phyloP scores from a whole-genome alignment of 2,329 filamentous ascomycete species.

The Hymenoscyphus salicellus region DNA sequence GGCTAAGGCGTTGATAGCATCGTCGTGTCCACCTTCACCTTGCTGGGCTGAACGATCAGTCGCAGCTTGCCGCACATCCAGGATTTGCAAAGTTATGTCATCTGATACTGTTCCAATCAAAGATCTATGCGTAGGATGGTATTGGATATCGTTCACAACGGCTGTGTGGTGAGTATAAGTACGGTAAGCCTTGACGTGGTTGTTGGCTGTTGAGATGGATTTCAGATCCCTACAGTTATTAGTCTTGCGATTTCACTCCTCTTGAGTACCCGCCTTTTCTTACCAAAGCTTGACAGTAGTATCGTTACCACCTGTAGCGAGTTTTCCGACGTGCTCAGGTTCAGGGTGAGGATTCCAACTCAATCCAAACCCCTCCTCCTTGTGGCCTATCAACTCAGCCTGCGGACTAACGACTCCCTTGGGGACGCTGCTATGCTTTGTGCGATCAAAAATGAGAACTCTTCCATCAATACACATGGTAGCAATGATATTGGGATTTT shows the following conservation, averaged over 20 bases:
- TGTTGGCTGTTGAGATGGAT: slow-evolving; percentile 67
- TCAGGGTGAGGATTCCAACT: slow-evolving; percentile 77
- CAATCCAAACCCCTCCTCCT: slow-evolving; percentile 84
- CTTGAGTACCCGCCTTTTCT: slow-evolving; percentile 27
- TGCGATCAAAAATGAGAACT: slow-evolving; percentile 91
- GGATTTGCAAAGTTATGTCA: slow-evolving; percentile 86
- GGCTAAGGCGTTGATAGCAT: slow-evolving; percentile 92
- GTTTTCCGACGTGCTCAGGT: slow-evolving; percentile 56
- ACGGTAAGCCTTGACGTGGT: slow-evolving; percentile 65
- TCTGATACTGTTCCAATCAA: slow-evolving; percentile 94
- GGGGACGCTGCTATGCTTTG: slow-evolving; percentile 82
- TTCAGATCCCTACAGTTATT: slow-evolving; percentile 66
- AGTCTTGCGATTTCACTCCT: neutral
- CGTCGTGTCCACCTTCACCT: slow-evolving; percentile 76
- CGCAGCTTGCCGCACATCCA: slow-evolving; percentile 73
- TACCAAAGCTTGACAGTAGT: slow-evolving; percentile 88
- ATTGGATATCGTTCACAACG: slow-evolving; percentile 95
- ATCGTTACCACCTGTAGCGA: slow-evolving; percentile 90
- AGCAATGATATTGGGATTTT: slow-evolving; percentile 94
- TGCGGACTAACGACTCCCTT: slow-evolving; percentile 74
- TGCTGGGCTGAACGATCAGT: slow-evolving; percentile 66
- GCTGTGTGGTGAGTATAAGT: slow-evolving; percentile 85
- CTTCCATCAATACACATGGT: slow-evolving; percentile 85
- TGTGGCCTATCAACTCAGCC: slow-evolving; percentile 81
- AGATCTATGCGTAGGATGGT: slow-evolving; percentile 80